Evolutionary conservation across 495 filamentous ascomycete species (phyloP).

Genomic region (Penicillium manginii): DNA sequence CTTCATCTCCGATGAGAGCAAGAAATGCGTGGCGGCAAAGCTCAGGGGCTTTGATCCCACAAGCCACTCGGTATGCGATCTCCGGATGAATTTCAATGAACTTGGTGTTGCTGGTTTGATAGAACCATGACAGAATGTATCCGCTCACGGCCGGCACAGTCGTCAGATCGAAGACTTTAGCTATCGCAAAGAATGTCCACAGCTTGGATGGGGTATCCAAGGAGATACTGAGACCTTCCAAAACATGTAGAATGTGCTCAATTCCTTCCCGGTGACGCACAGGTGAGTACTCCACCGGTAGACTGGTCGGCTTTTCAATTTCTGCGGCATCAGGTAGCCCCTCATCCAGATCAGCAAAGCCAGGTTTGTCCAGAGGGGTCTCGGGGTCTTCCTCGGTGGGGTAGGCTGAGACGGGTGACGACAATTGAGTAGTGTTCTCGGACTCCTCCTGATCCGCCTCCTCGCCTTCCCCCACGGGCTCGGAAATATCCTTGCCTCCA

Average conservation of each 20-base stretch:
- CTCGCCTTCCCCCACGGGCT: constrained; percentile 2
- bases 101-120: constrained; percentile 39
- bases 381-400: neutral
- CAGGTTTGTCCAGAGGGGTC: neutral
- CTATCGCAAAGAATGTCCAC: constrained; percentile 64
- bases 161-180: constrained; percentile 58
- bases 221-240: constrained; percentile 51
- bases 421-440: neutral
- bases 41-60: constrained; percentile 38
- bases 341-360: neutral
- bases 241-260: constrained; percentile 56
- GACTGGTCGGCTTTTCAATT: neutral
- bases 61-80: constrained; percentile 47
- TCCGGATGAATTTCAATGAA: constrained; percentile 56
- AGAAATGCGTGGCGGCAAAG: constrained; percentile 53
- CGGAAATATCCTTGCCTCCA: constrained; percentile 39
- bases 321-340: neutral
- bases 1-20: constrained; percentile 52
- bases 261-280: constrained; percentile 64
- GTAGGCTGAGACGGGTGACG: neutral
- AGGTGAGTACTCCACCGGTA: constrained; percentile 59
- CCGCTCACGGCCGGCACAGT: constrained; percentile 34
- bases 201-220: constrained; percentile 69
- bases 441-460: no score
- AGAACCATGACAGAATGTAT: constrained; percentile 53